Evolutionary conservation across 75 land plant genomes (phyloP).

Genomic region (Cupressus sempervirens): DNA sequence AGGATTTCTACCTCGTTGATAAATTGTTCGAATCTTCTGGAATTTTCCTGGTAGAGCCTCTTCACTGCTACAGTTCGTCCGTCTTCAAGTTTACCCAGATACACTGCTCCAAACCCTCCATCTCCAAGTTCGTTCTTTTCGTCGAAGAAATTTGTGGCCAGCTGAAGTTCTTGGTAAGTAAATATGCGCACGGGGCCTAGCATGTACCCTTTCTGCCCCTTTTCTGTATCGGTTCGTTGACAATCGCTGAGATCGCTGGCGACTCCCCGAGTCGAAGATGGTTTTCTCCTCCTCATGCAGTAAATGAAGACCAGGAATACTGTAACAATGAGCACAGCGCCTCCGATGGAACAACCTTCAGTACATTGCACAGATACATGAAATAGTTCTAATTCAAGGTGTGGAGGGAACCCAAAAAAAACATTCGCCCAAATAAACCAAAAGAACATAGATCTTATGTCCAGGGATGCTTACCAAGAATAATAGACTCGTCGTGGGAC

Average conservation of each 20-base stretch:
- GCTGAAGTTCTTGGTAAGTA: constrained; percentile 13
- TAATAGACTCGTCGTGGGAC: not conserved
- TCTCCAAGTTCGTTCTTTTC: constrained; percentile 27
- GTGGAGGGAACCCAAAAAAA: too few species aligned
- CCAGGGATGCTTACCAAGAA: not conserved
- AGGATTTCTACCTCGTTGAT: constrained; percentile 23
- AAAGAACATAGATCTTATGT: too few species aligned
- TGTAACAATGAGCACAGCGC: too few species aligned
- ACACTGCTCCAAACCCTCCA: constrained; percentile 19
- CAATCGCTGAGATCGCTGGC: not conserved
- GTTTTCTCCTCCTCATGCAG: not conserved
- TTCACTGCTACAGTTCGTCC: constrained; percentile 21
- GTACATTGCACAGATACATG: too few species aligned
- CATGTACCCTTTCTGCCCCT: not conserved
- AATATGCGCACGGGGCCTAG: not conserved
- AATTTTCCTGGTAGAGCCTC: not conserved
- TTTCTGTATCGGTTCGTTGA: not conserved
- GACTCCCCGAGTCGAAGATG: not conserved
- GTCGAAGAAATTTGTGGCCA: constrained; percentile 25
- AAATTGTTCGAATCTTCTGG: constrained; percentile 13
- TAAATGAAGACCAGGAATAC: too few species aligned
- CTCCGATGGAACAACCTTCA: too few species aligned
- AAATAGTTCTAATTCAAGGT: too few species aligned
- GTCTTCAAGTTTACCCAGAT: constrained; percentile 11
- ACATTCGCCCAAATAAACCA: too few species aligned